phyloP scores from a whole-genome alignment of 2,329 filamentous ascomycete species.

The Colletotrichum phormii region DNA sequence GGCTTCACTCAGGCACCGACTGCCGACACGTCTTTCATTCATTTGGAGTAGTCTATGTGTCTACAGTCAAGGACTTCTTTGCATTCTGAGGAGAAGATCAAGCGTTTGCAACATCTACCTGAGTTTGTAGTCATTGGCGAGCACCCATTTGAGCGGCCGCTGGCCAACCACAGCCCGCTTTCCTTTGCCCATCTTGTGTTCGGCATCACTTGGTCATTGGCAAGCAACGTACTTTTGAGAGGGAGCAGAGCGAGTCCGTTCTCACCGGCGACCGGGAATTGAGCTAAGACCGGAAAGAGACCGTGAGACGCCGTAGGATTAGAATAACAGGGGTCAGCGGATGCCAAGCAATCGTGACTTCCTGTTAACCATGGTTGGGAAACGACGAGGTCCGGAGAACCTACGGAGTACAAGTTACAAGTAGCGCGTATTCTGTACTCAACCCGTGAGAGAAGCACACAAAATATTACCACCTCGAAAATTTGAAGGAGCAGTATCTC shows the following conservation, averaged over 20 bases:
- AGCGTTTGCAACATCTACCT: background rate
- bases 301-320: background rate
- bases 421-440: too few species aligned
- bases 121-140: background rate
- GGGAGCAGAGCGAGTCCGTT: background rate
- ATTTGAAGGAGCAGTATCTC: background rate
- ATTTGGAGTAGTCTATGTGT: background rate
- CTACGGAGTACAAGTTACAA: too few species aligned
- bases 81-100: conserved; percentile 7
- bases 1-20: background rate
- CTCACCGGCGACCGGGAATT: background rate
- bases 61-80: background rate
- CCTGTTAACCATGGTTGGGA: background rate
- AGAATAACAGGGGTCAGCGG: background rate
- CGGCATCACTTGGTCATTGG: too few species aligned
- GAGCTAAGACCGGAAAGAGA: background rate
- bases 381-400: background rate
- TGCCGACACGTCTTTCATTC: background rate
- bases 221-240: background rate
- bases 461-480: background rate
- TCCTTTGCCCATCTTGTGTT: background rate
- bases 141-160: background rate
- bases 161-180: background rate
- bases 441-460: too few species aligned
- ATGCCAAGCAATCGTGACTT: background rate